Conservation (phyloP, 1,284 basidiomycete genomes). For the Ustilago sp. region DNA sequence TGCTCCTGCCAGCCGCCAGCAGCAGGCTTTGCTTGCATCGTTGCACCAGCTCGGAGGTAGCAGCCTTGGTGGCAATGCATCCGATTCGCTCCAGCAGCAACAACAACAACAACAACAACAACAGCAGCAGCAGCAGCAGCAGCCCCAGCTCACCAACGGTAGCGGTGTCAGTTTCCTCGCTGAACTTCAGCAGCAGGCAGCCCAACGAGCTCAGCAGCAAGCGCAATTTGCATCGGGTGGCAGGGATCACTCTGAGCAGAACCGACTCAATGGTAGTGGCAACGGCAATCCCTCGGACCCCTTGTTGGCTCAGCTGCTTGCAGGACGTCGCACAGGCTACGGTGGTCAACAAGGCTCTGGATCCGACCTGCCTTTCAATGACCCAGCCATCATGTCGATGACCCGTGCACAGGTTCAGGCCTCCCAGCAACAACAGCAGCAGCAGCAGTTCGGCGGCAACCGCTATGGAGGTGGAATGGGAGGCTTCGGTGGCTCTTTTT, state of each 20-base stretch:
- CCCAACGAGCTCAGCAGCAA: conserved; percentile 48
- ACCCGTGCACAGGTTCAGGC: conserved; percentile 54
- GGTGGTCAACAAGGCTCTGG: conserved; percentile 22
- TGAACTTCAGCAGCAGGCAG: conserved; percentile 51
- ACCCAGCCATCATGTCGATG: conserved; percentile 64
- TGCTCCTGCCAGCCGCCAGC: conserved; percentile 46
- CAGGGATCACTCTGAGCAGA: conserved; percentile 24
- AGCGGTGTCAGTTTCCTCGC: conserved; percentile 42
- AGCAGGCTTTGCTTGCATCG: conserved; percentile 53
- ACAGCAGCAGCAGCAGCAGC: conserved; percentile 37
- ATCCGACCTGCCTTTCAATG: conserved; percentile 50
- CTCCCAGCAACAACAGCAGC: conserved; percentile 54
- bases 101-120: conserved; percentile 25
- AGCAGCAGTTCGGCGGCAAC: conserved; percentile 40
- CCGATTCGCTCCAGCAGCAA: conserved; percentile 38
- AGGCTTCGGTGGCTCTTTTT: conserved; percentile 35
- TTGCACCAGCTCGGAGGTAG: conserved; percentile 43
- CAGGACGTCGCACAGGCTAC: conserved; percentile 37
- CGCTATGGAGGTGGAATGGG: conserved; percentile 35
- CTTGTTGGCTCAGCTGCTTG: conserved; percentile 65
- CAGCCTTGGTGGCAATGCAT: conserved; percentile 12
- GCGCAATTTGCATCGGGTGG: conserved; percentile 28
- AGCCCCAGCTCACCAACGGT: conserved; percentile 35
- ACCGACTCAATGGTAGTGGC: conserved; percentile 30
- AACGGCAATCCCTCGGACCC: conserved; percentile 53